Percentiles rank a stretch among this genome's conserved stretches.
These are phyloP conservation scores for Viola odorata DNA, from an alignment of 345 rosid species.

Conservation along the genomic window DNA sequence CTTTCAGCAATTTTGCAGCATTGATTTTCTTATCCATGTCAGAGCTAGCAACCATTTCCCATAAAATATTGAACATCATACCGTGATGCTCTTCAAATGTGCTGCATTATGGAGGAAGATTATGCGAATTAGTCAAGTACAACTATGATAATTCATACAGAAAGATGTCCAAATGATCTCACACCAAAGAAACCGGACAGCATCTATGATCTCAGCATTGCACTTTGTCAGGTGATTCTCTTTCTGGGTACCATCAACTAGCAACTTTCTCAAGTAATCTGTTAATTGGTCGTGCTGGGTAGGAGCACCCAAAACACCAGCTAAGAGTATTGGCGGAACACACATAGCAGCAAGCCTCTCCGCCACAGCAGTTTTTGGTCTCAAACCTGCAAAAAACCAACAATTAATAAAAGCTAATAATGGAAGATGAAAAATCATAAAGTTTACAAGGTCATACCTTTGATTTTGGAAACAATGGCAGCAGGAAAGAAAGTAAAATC, in stretches of 20 bases:
- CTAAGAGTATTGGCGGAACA: slow-evolving; percentile 79
- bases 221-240: slow-evolving; percentile 50
- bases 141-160: not conserved
- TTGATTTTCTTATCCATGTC: slow-evolving; percentile 66
- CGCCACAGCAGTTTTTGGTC: slow-evolving; percentile 71
- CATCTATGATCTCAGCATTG: slow-evolving; percentile 54
- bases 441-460: slow-evolving; percentile 37
- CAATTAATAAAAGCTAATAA: slow-evolving; percentile 14
- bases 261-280: slow-evolving; percentile 67
- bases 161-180: slow-evolving; percentile 4
- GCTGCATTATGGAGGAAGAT: slow-evolving; percentile 43
- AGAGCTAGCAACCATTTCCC: slow-evolving; percentile 98
- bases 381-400: slow-evolving; percentile 56
- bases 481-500: slow-evolving; percentile 66
- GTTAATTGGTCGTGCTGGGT: slow-evolving; percentile 60
- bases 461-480: slow-evolving; percentile 50
- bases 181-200: slow-evolving; percentile 94
- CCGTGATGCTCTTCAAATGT: slow-evolving; percentile 74
- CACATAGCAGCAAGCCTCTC: slow-evolving; percentile 71
- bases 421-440: slow-evolving; percentile 10
- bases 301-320: slow-evolving; percentile 91
- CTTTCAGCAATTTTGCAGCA: slow-evolving; percentile 76
- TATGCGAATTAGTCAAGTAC: slow-evolving; percentile 16
- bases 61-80: slow-evolving; percentile 71
- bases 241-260: slow-evolving; percentile 50